A percentile compares a stretch with the other conserved stretches of the same genome.
Evolutionary conservation across 257 asterid species (phyloP).

Genomic region (Sherardia arvensis): DNA sequence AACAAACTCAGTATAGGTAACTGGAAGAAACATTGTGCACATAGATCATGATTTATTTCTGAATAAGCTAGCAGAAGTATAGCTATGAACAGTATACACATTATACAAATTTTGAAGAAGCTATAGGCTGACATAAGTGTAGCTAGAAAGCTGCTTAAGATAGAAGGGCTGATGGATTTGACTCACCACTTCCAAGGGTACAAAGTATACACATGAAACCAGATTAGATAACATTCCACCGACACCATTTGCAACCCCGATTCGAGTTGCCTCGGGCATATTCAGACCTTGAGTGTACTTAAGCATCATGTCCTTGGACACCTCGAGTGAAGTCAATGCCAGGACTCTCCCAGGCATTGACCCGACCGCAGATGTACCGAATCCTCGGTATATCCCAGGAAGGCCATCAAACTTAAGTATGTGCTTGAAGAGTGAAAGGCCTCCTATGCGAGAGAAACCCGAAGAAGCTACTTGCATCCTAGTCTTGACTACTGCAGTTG

Average conservation of each 20-base stretch:
- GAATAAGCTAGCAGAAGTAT: too few species aligned
- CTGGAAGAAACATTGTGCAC: neutral
- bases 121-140: too few species aligned
- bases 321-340: slow-evolving; percentile 78
- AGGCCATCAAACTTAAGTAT: slow-evolving; percentile 54
- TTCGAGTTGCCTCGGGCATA: slow-evolving; percentile 76
- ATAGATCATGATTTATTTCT: neutral
- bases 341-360: slow-evolving; percentile 93
- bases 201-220: slow-evolving; percentile 73
- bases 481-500: slow-evolving; percentile 87
- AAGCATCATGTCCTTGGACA: slow-evolving; percentile 63
- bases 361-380: slow-evolving; percentile 84
- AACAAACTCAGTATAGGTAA: too few species aligned
- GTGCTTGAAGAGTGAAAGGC: slow-evolving; percentile 29
- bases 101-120: too few species aligned
- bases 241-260: slow-evolving; percentile 65
- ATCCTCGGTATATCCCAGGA: slow-evolving; percentile 76
- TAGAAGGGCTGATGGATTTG: neutral
- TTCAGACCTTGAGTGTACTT: slow-evolving; percentile 47
- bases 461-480: slow-evolving; percentile 84
- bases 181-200: slow-evolving; percentile 90
- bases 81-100: too few species aligned
- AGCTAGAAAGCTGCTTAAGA: neutral
- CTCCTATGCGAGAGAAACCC: slow-evolving; percentile 36
- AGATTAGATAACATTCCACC: slow-evolving; percentile 91